Conservation (phyloP, 2,329 filamentous ascomycete species). For the Aspergillus ibericus region DNA sequence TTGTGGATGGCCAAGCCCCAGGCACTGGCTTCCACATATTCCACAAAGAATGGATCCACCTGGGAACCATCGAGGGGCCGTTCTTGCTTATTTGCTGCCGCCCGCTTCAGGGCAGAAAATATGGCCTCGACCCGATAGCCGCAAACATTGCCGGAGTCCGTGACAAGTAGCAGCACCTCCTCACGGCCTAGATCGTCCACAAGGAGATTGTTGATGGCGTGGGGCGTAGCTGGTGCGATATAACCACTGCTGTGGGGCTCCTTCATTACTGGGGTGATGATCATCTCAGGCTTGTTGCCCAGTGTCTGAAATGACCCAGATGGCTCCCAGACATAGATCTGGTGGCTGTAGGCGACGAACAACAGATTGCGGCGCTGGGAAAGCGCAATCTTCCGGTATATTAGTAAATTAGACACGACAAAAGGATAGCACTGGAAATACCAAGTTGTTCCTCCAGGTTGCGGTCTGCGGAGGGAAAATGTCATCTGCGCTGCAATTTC, state of each 20-base stretch:
- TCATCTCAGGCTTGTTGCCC: constrained; percentile 39
- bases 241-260: constrained; percentile 51
- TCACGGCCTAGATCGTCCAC: constrained; percentile 67
- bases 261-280: constrained; percentile 44
- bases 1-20: constrained; percentile 88
- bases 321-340: constrained; percentile 49
- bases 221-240: constrained; percentile 54
- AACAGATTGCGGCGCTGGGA: constrained; percentile 50
- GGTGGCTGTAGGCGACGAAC: constrained; percentile 43
- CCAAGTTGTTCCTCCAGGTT: constrained; percentile 48
- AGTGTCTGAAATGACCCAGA: constrained; percentile 42
- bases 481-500: constrained; percentile 27
- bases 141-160: constrained; percentile 73
- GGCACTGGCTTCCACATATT: constrained; percentile 74
- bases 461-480: constrained; percentile 32
- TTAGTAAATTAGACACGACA: neutral
- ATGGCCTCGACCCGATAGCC: constrained; percentile 65
- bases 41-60: constrained; percentile 64
- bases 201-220: constrained; percentile 69
- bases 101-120: constrained; percentile 45
- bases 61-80: constrained; percentile 34
- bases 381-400: constrained; percentile 38
- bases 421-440: constrained; percentile 16
- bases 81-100: constrained; percentile 15
- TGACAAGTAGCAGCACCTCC: constrained; percentile 67